Evolutionary conservation across 164 flowering plant genomes (phyloP).

Genomic region (Cinnamomum micranthum): DNA sequence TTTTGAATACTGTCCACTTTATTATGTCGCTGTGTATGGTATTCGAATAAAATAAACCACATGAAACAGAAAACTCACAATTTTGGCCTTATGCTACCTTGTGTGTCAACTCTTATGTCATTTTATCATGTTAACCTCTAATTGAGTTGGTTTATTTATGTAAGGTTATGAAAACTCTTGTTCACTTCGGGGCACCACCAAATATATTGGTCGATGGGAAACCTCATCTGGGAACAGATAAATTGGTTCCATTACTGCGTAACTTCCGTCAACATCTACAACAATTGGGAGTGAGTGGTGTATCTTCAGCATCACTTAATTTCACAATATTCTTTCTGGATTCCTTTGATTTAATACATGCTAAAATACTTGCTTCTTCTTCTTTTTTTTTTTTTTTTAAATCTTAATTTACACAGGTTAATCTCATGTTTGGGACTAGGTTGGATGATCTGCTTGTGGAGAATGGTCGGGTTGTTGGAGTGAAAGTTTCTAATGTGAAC

Average conservation of each 20-base stretch:
- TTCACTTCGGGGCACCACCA: slow-evolving; percentile 91
- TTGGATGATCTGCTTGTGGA: slow-evolving; percentile 82
- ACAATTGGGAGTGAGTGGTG: slow-evolving; percentile 61
- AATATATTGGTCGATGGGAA: slow-evolving; percentile 86
- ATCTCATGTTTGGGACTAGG: slow-evolving; percentile 82
- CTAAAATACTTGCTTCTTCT: background rate
- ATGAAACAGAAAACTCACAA: background rate
- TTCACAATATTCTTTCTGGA: background rate
- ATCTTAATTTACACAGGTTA: slow-evolving; percentile 44
- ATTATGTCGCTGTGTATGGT: no score
- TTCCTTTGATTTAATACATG: background rate
- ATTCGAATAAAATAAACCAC: background rate
- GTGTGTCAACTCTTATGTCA: background rate
- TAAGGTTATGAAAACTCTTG: slow-evolving; percentile 88
- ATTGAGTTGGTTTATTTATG: slow-evolving; percentile 9
- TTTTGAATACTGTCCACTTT: background rate
- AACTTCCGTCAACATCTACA: slow-evolving; percentile 74
- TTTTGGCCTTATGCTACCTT: background rate
- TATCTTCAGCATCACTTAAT: background rate
- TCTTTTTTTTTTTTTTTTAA: background rate
- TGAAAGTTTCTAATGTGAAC: slow-evolving; percentile 59
- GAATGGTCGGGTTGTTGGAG: slow-evolving; percentile 55
- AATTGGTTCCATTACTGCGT: slow-evolving; percentile 76
- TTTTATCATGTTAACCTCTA: background rate
- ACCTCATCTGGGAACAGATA: slow-evolving; percentile 97